Conservation (phyloP, 257 asterid genomes). For the Thymus quinquecostatus region DNA sequence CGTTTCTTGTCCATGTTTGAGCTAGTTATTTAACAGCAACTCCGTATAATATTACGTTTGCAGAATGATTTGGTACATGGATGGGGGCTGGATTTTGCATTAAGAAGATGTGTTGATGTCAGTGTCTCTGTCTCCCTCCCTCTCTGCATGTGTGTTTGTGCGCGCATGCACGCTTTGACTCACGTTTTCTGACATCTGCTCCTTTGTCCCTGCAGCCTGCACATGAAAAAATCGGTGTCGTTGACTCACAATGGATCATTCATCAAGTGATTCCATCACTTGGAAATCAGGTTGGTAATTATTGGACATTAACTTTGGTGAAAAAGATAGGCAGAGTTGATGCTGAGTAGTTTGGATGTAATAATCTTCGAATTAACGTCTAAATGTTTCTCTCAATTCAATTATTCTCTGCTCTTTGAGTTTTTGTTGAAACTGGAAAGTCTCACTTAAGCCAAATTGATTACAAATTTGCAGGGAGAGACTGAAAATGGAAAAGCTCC, state of each 20-base stretch:
- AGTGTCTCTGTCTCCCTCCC: constrained; percentile 41
- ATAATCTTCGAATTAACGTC: background rate
- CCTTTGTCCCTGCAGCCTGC: constrained; percentile 70
- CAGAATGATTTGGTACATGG: constrained; percentile 99
- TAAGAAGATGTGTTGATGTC: constrained; percentile 94
- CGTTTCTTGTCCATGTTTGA: constrained; percentile 12
- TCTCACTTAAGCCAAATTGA: constrained; percentile 24
- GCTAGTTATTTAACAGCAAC: constrained; percentile 16
- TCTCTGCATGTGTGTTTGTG: constrained; percentile 21
- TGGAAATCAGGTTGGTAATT: constrained; percentile 82
- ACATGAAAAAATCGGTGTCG: constrained; percentile 96
- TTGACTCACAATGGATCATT: constrained; percentile 96
- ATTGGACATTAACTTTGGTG: background rate
- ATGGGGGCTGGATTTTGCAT: constrained; percentile 99
- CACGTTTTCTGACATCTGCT: constrained; percentile 14
- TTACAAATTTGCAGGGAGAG: constrained; percentile 64
- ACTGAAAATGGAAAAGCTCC: constrained; percentile 80
- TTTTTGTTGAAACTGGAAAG: constrained; percentile 1
- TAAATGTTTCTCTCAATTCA: background rate
- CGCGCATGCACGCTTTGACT: background rate
- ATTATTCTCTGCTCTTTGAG: background rate
- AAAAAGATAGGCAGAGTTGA: background rate
- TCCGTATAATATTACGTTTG: constrained; percentile 24
- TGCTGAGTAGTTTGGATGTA: background rate
- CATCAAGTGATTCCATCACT: constrained; percentile 99